Conservation (phyloP, 2,329 filamentous ascomycete species). For the Ophiocordyceps camponoti-saundersi region DNA sequence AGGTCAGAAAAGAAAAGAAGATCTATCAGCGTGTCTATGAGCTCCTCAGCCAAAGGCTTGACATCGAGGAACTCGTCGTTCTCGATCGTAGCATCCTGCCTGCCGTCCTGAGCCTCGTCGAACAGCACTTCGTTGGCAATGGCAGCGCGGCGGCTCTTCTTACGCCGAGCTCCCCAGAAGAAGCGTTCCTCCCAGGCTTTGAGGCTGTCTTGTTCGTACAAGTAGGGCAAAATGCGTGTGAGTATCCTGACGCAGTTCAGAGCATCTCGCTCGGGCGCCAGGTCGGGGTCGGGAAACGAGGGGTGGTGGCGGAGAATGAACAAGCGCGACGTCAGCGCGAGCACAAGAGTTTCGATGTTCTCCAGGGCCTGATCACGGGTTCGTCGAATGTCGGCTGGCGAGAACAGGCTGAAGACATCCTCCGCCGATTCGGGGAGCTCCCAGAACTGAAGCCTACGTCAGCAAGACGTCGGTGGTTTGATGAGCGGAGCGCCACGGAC, state of each 20-base stretch:
- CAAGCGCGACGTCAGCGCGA: constrained; percentile 68
- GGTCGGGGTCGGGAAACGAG: constrained; percentile 73
- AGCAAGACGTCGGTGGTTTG: constrained; percentile 1
- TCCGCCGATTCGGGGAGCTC: constrained; percentile 89
- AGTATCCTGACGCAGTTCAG: constrained; percentile 89
- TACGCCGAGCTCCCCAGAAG: constrained; percentile 70
- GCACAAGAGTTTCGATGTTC: constrained; percentile 78
- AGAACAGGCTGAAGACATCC: constrained; percentile 93
- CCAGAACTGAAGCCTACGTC: constrained; percentile 57
- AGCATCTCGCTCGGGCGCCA: constrained; percentile 74
- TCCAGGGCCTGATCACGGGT: constrained; percentile 71
- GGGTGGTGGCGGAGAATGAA: constrained; percentile 74
- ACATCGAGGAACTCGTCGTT: constrained; percentile 59
- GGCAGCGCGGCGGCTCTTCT: constrained; percentile 48
- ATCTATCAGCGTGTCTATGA: constrained; percentile 79
- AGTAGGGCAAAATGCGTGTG: constrained; percentile 73
- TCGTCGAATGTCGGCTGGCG: constrained; percentile 71
- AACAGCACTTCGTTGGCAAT: constrained; percentile 67
- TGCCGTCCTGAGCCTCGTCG: constrained; percentile 50
- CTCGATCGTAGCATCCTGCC: constrained; percentile 25
- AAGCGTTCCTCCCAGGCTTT: constrained; percentile 80
- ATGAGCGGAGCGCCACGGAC: constrained; percentile 31
- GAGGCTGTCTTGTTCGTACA: constrained; percentile 79
- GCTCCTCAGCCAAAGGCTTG: constrained; percentile 78
- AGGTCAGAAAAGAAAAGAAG: constrained; percentile 84